Conservation (phyloP, 495 filamentous ascomycete genomes). For the Lophiotrema nucula region DNA sequence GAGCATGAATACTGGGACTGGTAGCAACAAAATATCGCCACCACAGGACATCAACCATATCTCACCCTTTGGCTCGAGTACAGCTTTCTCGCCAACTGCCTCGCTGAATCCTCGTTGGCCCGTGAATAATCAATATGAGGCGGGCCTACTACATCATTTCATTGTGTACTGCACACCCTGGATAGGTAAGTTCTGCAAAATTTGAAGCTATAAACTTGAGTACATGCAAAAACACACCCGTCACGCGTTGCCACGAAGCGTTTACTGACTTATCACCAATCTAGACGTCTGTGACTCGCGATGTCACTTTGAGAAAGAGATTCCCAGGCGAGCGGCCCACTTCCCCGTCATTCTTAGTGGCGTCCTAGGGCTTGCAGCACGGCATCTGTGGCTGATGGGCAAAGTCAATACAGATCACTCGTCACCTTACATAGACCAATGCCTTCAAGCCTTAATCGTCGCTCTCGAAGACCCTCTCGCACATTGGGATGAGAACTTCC, state of each 20-base stretch:
- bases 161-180: constrained; percentile 17
- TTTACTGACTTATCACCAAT: no score
- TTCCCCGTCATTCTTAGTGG: constrained; percentile 16
- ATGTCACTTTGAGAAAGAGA: constrained; percentile 18
- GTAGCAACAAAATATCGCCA: not conserved
- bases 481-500: constrained; percentile 22
- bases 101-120: constrained; percentile 14
- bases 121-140: constrained; percentile 10
- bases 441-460: constrained; percentile 11
- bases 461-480: constrained; percentile 19
- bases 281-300: constrained; percentile 16
- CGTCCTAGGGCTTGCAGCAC: constrained; percentile 11
- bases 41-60: constrained; percentile 16
- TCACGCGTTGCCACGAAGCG: no score
- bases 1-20: no score
- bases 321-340: constrained; percentile 16
- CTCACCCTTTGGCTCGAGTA: constrained; percentile 14
- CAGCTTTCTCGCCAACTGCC: constrained; percentile 9
- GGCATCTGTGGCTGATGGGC: constrained; percentile 17
- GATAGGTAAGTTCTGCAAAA: no score
- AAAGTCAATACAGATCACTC: constrained; percentile 11
- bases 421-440: constrained; percentile 9
- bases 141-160: constrained; percentile 18
- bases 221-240: no score
- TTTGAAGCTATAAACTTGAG: no score